Conservation (phyloP, 805 yeast genomes). For the Clavispora vitiphila region DNA sequence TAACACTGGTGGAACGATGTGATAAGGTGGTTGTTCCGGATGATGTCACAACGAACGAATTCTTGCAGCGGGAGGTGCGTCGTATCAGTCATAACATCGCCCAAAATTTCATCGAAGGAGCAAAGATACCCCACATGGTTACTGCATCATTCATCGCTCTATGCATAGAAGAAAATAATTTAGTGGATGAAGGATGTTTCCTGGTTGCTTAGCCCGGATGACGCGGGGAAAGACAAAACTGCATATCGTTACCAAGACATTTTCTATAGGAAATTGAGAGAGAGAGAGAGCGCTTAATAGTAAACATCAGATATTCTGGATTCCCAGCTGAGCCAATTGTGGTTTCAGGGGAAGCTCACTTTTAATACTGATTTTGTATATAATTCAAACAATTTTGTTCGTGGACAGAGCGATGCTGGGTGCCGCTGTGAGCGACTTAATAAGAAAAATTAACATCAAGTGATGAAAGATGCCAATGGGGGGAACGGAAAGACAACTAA, state of each 20-base stretch:
- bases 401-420: no score
- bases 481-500: not conserved
- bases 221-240: not conserved
- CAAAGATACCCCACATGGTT: constrained; percentile 33
- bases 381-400: no score
- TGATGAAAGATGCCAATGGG: not conserved
- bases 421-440: no score
- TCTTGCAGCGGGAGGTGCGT: constrained; percentile 7
- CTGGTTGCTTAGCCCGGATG: not conserved
- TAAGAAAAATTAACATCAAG: no score
- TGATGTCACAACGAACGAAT: not conserved
- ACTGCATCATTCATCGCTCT: constrained; percentile 24
- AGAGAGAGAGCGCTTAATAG: no score
- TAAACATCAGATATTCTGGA: no score
- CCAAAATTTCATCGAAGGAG: constrained; percentile 9
- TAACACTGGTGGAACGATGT: not conserved
- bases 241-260: no score
- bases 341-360: no score
- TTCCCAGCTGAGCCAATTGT: no score
- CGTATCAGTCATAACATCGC: constrained; percentile 14
- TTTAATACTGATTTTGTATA: no score
- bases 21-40: not conserved
- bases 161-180: not conserved
- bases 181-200: not conserved
- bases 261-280: no score